phyloP scores from a whole-genome alignment of 1,284 basidiomycete genomes.

The Jaminaea rosea region DNA sequence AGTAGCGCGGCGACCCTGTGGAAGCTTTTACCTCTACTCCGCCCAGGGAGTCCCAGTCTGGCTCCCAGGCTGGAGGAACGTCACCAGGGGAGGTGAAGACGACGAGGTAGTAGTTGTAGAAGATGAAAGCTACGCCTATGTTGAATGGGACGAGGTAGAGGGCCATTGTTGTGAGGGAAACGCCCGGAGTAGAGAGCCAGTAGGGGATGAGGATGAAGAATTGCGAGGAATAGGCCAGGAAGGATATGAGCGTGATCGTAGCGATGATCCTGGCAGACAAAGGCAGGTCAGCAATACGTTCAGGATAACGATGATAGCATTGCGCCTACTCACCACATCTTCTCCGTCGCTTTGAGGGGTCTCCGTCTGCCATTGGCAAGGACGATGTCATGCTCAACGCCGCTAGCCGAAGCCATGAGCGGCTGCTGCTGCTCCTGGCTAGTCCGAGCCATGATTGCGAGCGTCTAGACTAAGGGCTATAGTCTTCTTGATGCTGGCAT shows the following conservation, averaged over 20 bases:
- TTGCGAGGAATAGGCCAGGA: constrained; percentile 34
- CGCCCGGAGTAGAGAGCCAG: constrained; percentile 21
- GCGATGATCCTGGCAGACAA: constrained; percentile 12
- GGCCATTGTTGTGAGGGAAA: constrained; percentile 56
- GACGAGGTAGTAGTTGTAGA: constrained; percentile 37
- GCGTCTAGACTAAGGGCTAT: no score
- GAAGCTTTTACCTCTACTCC: constrained; percentile 21
- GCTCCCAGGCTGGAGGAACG: constrained; percentile 27
- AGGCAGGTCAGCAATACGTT: neutral
- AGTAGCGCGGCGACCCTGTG: constrained; percentile 32
- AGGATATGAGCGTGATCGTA: constrained; percentile 22
- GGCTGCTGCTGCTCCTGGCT: neutral
- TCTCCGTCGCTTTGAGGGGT: constrained; percentile 18
- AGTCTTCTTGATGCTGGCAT: no score
- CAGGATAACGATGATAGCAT: neutral
- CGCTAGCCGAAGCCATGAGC: neutral
- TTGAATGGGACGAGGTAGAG: constrained; percentile 76
- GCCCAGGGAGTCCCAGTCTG: constrained; percentile 2
- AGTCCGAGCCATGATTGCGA: no score
- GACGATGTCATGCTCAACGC: neutral
- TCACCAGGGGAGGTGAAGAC: constrained; percentile 29
- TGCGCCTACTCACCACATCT: constrained; percentile 17
- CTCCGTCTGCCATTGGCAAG: constrained; percentile 7
- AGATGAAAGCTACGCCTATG: constrained; percentile 42
- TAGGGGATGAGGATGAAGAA: constrained; percentile 36